These are phyloP conservation scores for Aspergillus sp. DNA, from an alignment of 2,329 filamentous ascomycete genomes.

Conservation along the genomic window DNA sequence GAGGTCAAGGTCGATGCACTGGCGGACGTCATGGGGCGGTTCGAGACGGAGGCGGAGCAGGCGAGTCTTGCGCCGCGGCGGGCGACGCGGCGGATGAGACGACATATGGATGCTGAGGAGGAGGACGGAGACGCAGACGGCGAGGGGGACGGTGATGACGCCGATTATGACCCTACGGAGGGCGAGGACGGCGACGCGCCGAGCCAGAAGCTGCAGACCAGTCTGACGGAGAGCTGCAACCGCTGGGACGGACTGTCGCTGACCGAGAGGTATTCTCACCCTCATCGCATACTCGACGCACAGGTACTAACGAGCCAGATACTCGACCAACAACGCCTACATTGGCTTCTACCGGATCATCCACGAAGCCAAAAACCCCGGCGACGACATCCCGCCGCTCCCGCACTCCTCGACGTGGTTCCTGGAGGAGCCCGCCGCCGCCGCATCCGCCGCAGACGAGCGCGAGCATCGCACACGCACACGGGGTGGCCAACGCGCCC, in stretches of 20 bases:
- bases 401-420: constrained; percentile 64
- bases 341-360: constrained; percentile 59
- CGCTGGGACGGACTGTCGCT: constrained; percentile 40
- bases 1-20: constrained; percentile 47
- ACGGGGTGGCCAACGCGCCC: constrained; percentile 6
- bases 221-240: constrained; percentile 29
- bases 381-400: constrained; percentile 52
- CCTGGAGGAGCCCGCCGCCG: constrained; percentile 35
- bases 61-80: constrained; percentile 13
- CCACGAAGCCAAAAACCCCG: constrained; percentile 57
- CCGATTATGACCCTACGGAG: constrained; percentile 42
- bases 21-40: constrained; percentile 41
- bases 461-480: constrained; percentile 14
- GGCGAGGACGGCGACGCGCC: constrained; percentile 31
- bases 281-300: too few species aligned
- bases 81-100: constrained; percentile 30
- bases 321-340: constrained; percentile 60
- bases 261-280: constrained; percentile 37
- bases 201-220: constrained; percentile 34
- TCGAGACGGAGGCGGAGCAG: constrained; percentile 39
- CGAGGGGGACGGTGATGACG: constrained; percentile 39
- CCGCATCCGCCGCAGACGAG: constrained; percentile 8
- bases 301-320: constrained; percentile 32
- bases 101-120: constrained; percentile 12
- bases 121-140: constrained; percentile 27